Conservation (phyloP, 169 alveolate species). For the Cytauxzoon felis region DNA sequence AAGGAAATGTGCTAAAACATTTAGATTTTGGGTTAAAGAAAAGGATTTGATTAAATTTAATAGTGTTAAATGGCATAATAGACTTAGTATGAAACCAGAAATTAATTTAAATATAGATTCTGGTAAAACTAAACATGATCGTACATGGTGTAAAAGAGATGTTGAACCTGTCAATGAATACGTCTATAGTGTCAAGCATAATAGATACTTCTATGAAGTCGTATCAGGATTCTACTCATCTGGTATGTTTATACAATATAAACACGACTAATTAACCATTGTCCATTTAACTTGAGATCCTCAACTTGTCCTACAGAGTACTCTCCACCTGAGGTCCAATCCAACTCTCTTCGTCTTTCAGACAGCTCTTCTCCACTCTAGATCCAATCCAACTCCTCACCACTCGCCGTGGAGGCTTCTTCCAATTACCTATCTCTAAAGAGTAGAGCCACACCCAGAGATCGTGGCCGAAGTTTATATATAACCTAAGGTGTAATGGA, state of each 20-base stretch:
- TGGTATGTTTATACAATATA: conserved; percentile 9
- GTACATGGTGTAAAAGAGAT: conserved; percentile 29
- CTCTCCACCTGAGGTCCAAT: too few species aligned
- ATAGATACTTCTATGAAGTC: background rate
- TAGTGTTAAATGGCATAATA: background rate
- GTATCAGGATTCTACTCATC: background rate
- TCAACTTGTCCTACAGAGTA: too few species aligned
- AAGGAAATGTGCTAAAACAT: conserved; percentile 41
- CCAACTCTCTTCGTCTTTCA: too few species aligned
- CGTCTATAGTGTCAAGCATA: conserved; percentile 43
- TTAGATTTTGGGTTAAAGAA: conserved; percentile 65
- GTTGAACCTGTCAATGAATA: conserved; percentile 40
- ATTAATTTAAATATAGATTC: background rate
- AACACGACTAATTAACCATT: background rate
- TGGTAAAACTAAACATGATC: background rate
- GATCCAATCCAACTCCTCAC: too few species aligned
- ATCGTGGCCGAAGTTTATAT: too few species aligned
- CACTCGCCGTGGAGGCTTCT: too few species aligned
- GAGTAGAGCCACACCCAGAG: too few species aligned
- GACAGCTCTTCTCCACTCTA: too few species aligned
- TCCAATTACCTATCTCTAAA: too few species aligned
- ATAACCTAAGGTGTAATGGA: too few species aligned
- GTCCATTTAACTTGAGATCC: background rate
- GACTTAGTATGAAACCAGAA: background rate
- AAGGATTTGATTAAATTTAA: conserved; percentile 53